These are phyloP conservation scores for Lipomyces japonicus DNA, from an alignment of 805 yeast species.

Conservation along the genomic window DNA sequence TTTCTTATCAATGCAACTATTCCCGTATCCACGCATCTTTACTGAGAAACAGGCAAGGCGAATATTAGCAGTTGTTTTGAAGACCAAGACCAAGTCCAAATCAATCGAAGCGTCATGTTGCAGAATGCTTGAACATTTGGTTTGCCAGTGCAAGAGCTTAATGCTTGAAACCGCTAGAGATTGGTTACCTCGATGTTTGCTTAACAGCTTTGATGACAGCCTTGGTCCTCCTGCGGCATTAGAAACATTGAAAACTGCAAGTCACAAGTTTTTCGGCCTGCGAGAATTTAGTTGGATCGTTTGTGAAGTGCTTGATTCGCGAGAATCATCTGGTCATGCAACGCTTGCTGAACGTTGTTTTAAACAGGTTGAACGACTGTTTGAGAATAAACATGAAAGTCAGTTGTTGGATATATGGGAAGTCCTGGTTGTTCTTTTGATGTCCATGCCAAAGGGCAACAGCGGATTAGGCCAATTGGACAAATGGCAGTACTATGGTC, in stretches of 20 bases:
- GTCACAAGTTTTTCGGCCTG: constrained; percentile 6
- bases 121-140: constrained; percentile 9
- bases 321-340: background rate
- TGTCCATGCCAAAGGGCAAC: background rate
- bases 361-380: constrained; percentile 4
- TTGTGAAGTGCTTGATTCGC: constrained; percentile 8
- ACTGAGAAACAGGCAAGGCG: constrained; percentile 10
- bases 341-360: constrained; percentile 9
- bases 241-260: constrained; percentile 4
- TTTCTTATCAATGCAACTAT: constrained; percentile 11
- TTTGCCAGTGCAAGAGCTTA: background rate
- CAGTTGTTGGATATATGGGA: constrained; percentile 22
- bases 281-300: constrained; percentile 7
- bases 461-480: constrained; percentile 6
- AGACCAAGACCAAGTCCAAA: constrained; percentile 4
- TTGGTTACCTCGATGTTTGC: constrained; percentile 21
- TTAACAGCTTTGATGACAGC: constrained; percentile 9
- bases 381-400: constrained; percentile 12
- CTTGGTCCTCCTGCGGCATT: constrained; percentile 15
- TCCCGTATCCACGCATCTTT: constrained; percentile 7
- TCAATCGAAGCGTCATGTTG: constrained; percentile 15
- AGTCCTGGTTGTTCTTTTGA: background rate
- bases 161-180: constrained; percentile 17
- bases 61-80: constrained; percentile 3
- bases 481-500: constrained; percentile 12